Evolutionary conservation across 129 eudicot species (phyloP).

Genomic region (Flaveria brownii): DNA sequence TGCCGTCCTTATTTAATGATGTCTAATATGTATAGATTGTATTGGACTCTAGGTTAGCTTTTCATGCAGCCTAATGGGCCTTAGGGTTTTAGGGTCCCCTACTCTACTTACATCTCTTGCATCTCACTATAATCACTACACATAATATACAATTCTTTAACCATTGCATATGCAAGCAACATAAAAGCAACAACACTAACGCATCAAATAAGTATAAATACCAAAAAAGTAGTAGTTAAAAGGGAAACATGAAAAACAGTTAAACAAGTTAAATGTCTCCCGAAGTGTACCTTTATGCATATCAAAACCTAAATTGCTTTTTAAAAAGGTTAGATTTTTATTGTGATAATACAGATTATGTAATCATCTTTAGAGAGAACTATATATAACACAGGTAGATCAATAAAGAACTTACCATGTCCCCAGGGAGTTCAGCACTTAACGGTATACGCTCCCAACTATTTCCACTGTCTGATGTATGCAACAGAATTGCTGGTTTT

Average conservation of each 20-base stretch:
- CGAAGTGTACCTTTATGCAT: background rate
- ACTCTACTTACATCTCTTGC: background rate
- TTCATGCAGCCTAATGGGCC: background rate
- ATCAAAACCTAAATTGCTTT: background rate
- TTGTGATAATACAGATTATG: background rate
- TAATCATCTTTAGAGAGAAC: background rate
- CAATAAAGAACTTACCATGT: conserved; percentile 54
- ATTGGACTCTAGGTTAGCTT: background rate
- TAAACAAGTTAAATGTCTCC: background rate
- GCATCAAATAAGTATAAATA: background rate
- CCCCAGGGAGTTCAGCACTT: conserved; percentile 98
- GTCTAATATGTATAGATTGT: background rate
- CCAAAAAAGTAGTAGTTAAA: background rate
- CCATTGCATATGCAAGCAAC: background rate
- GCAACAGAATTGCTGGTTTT: conserved; percentile 86
- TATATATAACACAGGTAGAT: background rate
- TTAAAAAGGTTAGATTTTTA: too few relatives aligned
- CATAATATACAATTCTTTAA: background rate
- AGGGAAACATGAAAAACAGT: background rate
- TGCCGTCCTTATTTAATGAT: background rate
- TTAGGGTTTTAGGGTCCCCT: background rate
- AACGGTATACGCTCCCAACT: conserved; percentile 94
- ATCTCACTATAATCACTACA: background rate
- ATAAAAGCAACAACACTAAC: background rate
- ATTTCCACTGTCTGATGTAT: conserved; percentile 89